phyloP scores from a whole-genome alignment of 768 basidiomycete species.

The Dioszegia aurantiaca region DNA sequence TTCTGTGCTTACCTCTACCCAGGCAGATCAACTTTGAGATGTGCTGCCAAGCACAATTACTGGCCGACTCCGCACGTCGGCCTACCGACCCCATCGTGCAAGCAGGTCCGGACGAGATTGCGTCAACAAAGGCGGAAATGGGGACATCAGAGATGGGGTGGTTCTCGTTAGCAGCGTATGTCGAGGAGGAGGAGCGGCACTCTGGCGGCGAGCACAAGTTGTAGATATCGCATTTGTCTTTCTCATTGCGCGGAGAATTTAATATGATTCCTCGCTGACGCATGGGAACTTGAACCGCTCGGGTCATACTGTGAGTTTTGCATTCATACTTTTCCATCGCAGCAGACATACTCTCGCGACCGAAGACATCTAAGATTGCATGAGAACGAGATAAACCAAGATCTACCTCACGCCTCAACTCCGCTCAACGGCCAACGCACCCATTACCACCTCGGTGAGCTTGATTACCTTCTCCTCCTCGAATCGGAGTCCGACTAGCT shows the following conservation, averaged over 20 bases:
- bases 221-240: too few relatives aligned
- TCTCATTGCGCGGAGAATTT: too few relatives aligned
- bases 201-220: slow-evolving; percentile 29
- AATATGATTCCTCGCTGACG: too few relatives aligned
- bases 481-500: slow-evolving; percentile 62
- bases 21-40: slow-evolving; percentile 35
- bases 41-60: slow-evolving; percentile 36
- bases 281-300: too few relatives aligned
- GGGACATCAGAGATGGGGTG: slow-evolving; percentile 35
- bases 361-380: too few relatives aligned
- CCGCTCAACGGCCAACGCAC: slow-evolving; percentile 1
- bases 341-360: too few relatives aligned
- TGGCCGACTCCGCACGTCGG: slow-evolving; percentile 28
- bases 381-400: too few relatives aligned
- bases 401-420: too few relatives aligned
- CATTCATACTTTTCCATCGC: too few relatives aligned
- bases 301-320: too few relatives aligned
- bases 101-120: slow-evolving; percentile 27
- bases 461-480: slow-evolving; percentile 73
- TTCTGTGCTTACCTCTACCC: neutral
- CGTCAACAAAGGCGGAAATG: slow-evolving; percentile 29
- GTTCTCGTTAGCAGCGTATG: slow-evolving; percentile 28
- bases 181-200: slow-evolving; percentile 32
- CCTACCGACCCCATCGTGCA: slow-evolving; percentile 18
- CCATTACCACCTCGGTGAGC: slow-evolving; percentile 62